These are phyloP conservation scores for Colletotrichum chlorophyti DNA, from an alignment of 2,329 filamentous ascomycete species.

Conservation along the genomic window DNA sequence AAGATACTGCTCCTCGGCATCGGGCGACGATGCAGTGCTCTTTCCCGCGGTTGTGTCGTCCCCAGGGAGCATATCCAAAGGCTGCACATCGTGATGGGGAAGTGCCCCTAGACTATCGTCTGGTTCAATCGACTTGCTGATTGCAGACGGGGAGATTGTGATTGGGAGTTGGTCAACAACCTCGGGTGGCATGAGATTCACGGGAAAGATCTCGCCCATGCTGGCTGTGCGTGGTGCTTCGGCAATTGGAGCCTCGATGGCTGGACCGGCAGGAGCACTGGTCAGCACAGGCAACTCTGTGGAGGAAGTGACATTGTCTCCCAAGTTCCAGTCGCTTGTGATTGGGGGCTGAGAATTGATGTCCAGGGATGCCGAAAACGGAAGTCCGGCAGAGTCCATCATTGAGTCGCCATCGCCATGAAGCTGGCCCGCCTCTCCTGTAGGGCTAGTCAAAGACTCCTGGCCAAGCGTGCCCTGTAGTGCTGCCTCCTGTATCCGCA, in stretches of 20 bases:
- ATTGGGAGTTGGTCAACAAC: conserved; percentile 33
- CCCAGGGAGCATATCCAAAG: conserved; percentile 12
- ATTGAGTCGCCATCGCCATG: neutral
- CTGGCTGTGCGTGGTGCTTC: conserved; percentile 16
- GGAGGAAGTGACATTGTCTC: conserved; percentile 6
- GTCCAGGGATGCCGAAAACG: conserved; percentile 5
- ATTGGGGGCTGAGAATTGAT: conserved; percentile 23
- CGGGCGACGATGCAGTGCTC: conserved; percentile 19
- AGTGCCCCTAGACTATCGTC: conserved; percentile 28
- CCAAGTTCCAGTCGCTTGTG: conserved; percentile 2
- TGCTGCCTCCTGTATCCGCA: conserved; percentile 20
- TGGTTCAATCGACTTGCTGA: conserved; percentile 38
- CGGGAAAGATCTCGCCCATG: conserved; percentile 27
- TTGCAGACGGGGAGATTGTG: conserved; percentile 47
- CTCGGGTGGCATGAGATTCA: conserved; percentile 31
- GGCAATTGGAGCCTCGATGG: neutral
- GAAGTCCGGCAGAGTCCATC: neutral
- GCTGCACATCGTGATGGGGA: conserved; percentile 9
- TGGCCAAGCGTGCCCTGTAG: neutral
- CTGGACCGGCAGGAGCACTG: neutral
- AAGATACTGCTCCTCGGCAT: conserved; percentile 15
- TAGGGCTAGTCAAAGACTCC: neutral
- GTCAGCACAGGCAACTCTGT: conserved; percentile 14
- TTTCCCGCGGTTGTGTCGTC: conserved; percentile 11
- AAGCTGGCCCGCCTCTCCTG: neutral